Conservation (phyloP, 2,329 filamentous ascomycete genomes). For the Neopestalotiopsis sp. region DNA sequence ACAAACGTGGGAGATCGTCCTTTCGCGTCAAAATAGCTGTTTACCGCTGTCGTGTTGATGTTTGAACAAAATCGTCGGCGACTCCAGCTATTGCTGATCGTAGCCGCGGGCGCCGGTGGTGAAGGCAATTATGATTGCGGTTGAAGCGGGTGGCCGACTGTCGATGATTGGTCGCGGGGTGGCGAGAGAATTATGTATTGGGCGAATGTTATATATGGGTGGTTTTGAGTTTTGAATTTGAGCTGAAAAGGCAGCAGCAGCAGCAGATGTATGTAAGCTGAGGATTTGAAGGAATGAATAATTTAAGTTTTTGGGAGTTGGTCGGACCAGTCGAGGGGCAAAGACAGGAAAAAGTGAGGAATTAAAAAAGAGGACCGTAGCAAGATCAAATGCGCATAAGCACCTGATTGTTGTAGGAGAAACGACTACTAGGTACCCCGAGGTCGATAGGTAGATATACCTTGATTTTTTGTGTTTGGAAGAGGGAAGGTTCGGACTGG, state of each 20-base stretch:
- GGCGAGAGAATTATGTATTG: background rate
- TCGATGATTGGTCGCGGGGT: slow-evolving; percentile 1
- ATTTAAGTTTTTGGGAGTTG: background rate
- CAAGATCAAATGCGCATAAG: slow-evolving; percentile 1
- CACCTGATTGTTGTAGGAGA: background rate
- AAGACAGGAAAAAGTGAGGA: background rate
- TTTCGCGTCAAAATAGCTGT: slow-evolving; percentile 11
- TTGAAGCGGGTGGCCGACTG: background rate
- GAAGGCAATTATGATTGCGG: background rate
- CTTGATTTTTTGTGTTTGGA: background rate
- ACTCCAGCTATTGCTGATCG: background rate
- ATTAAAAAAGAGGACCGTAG: background rate
- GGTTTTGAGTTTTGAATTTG: background rate
- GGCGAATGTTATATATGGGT: background rate
- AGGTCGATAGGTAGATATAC: background rate
- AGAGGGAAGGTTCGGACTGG: slow-evolving; percentile 8
- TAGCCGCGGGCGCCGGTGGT: background rate
- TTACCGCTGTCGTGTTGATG: background rate
- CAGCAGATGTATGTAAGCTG: background rate
- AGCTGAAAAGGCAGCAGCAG: background rate
- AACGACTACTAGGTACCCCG: background rate
- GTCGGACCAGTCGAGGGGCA: background rate
- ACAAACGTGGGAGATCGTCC: background rate
- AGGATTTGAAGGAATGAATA: slow-evolving; percentile 10
- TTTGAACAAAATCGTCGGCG: background rate